These are phyloP conservation scores for Antarctomyces pellizariae DNA, from an alignment of 495 filamentous ascomycete species.

Conservation along the genomic window DNA sequence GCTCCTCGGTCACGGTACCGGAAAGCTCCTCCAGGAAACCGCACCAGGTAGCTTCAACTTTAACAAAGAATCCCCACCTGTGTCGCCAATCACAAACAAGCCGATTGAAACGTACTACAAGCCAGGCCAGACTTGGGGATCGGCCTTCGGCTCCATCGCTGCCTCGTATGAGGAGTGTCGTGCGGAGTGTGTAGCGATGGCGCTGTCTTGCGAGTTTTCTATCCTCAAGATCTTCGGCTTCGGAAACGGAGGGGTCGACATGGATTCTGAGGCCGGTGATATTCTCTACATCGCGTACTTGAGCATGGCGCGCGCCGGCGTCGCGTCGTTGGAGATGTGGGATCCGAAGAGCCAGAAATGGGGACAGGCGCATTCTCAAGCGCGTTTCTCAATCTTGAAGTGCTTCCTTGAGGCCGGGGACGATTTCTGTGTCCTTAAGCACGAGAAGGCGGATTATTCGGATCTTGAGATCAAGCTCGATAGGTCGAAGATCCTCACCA, in stretches of 20 bases:
- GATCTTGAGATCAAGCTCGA: conserved; percentile 67
- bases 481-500: conserved; percentile 52
- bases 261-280: conserved; percentile 56
- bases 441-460: conserved; percentile 48
- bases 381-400: conserved; percentile 71
- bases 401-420: conserved; percentile 70
- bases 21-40: conserved; percentile 84
- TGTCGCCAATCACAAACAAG: conserved; percentile 54
- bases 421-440: conserved; percentile 59
- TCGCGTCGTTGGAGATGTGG: conserved; percentile 71
- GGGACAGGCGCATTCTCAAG: conserved; percentile 91
- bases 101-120: conserved; percentile 74
- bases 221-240: conserved; percentile 84
- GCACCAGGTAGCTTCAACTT: conserved; percentile 69
- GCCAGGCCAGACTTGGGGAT: conserved; percentile 83
- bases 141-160: conserved; percentile 68
- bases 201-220: conserved; percentile 65
- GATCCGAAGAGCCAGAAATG: conserved; percentile 72
- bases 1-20: conserved; percentile 84
- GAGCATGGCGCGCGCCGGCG: conserved; percentile 74
- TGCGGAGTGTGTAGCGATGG: conserved; percentile 82
- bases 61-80: conserved; percentile 50
- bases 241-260: conserved; percentile 45
- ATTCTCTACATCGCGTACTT: conserved; percentile 73
- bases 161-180: conserved; percentile 59